Conservation (phyloP, 106 monocot species). For the Allium cepa region DNA sequence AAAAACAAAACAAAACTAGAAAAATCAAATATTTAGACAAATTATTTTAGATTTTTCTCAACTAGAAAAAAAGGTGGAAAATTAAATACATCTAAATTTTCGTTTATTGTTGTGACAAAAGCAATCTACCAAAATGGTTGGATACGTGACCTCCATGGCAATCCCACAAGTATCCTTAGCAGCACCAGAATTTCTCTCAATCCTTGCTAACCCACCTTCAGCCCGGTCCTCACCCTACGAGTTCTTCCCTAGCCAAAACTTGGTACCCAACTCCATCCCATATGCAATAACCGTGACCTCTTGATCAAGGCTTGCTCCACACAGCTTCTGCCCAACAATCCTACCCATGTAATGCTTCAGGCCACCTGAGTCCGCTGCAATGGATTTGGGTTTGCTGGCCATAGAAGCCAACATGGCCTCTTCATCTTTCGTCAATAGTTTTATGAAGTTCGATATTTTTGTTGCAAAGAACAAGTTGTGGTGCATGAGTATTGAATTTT, state of each 20-base stretch:
- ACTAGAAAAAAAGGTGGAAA: no score
- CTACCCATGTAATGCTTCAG: slow-evolving; percentile 29
- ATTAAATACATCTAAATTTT: no score
- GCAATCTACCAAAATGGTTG: background rate
- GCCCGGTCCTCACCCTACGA: slow-evolving; percentile 56
- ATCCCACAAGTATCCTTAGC: slow-evolving; percentile 41
- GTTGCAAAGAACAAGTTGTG: slow-evolving; percentile 1
- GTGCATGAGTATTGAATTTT: slow-evolving; percentile 9
- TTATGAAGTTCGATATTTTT: slow-evolving; percentile 20
- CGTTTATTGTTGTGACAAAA: no score
- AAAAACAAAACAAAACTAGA: no score
- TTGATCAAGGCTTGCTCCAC: slow-evolving; percentile 28
- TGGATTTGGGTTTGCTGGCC: slow-evolving; percentile 34
- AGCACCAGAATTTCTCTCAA: slow-evolving; percentile 17
- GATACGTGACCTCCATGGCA: slow-evolving; percentile 32
- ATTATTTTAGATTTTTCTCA: no score
- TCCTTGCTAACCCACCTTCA: slow-evolving; percentile 35
- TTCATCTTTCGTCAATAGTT: slow-evolving; percentile 18
- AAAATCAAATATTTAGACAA: no score
- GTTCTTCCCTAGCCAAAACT: slow-evolving; percentile 47
- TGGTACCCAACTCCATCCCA: slow-evolving; percentile 6
- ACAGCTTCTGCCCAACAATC: slow-evolving; percentile 22
- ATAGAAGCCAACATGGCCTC: slow-evolving; percentile 18
- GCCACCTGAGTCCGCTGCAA: slow-evolving; percentile 22
- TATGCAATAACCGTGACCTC: slow-evolving; percentile 39